phyloP scores from a whole-genome alignment of 1,139 yeast species.

The Trichomonascaceae sp. region DNA sequence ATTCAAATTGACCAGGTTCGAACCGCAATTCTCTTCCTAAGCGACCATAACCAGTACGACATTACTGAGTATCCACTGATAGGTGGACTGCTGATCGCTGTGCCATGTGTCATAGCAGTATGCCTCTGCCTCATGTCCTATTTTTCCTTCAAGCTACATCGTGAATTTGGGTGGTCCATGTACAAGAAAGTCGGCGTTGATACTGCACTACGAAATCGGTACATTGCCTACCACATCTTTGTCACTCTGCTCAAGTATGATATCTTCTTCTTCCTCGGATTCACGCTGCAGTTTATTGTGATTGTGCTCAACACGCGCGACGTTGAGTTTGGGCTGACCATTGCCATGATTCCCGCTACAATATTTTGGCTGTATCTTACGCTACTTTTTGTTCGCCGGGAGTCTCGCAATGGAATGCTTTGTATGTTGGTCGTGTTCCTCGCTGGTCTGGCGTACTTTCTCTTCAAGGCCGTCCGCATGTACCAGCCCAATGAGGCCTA shows the following conservation, averaged over 20 bases:
- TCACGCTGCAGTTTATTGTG: slow-evolving; percentile 40
- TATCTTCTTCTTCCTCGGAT: slow-evolving; percentile 40
- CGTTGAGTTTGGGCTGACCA: slow-evolving; percentile 37
- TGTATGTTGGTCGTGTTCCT: slow-evolving; percentile 27
- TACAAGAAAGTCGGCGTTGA: slow-evolving; percentile 43
- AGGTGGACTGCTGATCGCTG: slow-evolving; percentile 32
- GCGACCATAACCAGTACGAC: slow-evolving; percentile 23
- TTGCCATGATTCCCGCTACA: slow-evolving; percentile 38
- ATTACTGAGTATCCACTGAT: slow-evolving; percentile 18
- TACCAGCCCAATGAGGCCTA: slow-evolving; percentile 34
- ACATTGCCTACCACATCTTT: slow-evolving; percentile 29
- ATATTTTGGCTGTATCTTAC: slow-evolving; percentile 29
- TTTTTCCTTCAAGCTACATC: slow-evolving; percentile 29
- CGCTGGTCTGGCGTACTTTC: slow-evolving; percentile 37
- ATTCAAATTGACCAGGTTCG: slow-evolving; percentile 37
- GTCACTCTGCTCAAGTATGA: slow-evolving; percentile 32
- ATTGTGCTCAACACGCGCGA: slow-evolving; percentile 34
- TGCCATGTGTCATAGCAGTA: slow-evolving; percentile 34
- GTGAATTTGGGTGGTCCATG: slow-evolving; percentile 37
- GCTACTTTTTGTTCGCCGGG: slow-evolving; percentile 32
- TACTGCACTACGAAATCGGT: slow-evolving; percentile 30
- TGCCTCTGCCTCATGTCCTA: slow-evolving; percentile 27
- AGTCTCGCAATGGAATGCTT: slow-evolving; percentile 24
- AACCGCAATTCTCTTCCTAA: slow-evolving; percentile 18
- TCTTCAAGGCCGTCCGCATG: slow-evolving; percentile 38